phyloP scores from a whole-genome alignment of 208 protist species.

The Phytomonas serpens region DNA sequence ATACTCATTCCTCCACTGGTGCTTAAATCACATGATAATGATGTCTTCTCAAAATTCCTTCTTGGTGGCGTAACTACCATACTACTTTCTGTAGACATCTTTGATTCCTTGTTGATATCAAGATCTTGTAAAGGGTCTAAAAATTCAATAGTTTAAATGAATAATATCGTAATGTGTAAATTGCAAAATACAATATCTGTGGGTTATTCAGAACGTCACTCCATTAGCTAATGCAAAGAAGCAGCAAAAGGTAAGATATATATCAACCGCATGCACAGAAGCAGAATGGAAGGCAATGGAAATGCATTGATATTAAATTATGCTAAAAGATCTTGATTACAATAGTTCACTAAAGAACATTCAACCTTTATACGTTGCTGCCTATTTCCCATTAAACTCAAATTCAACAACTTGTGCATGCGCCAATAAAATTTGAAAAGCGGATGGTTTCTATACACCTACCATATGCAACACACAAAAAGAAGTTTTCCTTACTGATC shows the following conservation, averaged over 20 bases:
- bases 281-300: not conserved
- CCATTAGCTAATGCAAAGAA: not conserved
- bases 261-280: not conserved
- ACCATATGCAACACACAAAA: slow-evolving; percentile 1
- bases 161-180: not conserved
- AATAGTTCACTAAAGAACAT: slow-evolving; percentile 5
- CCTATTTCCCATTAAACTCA: not conserved
- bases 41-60: not conserved
- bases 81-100: not conserved
- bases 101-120: not conserved
- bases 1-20: not conserved
- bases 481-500: not conserved
- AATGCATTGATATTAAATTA: slow-evolving; percentile 6
- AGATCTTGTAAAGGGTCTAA: not conserved
- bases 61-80: not conserved
- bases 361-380: not conserved
- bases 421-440: slow-evolving; percentile 5
- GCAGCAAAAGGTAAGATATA: not conserved
- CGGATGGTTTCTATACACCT: not conserved
- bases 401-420: not conserved
- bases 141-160: slow-evolving; percentile 2
- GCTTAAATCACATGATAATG: not conserved
- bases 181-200: slow-evolving; percentile 5
- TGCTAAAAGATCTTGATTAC: not conserved
- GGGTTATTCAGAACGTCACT: not conserved